Base-by-base conservation (phyloP, 176 grass and related monocot genomes). In the Metroxylon sagu region DNA sequence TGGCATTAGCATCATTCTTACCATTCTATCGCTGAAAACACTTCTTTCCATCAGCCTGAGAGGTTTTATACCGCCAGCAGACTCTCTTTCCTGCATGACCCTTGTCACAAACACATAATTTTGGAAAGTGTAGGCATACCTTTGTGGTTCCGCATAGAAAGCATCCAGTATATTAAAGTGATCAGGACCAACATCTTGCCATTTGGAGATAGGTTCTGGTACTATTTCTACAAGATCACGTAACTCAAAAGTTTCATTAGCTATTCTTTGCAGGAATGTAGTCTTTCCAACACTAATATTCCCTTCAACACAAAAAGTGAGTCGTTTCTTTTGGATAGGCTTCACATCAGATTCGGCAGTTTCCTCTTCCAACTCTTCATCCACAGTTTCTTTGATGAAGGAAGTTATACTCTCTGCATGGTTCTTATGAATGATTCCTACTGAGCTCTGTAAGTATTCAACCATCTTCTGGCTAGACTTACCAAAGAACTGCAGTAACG, bases 31-130 rank as follows among this genome's bases (percentile, higher is more conserved):
- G 62, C 82, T 98, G 72, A 98, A 98, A 64, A 93, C 79, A 23
- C 94, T 93, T 83, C 94, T 78, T 78, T 98, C 94, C 94, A 98
- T 93, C 66, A 98, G 66, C 79, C 94, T 89, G 56, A 98, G 88
- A 64, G 88, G 94, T 73, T 98, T 93, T 62, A 93, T 80, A 63
- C 85, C 88, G 70, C 52, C 76, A 71, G 85, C 77, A 15, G 87
- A 88, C 66, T 93, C 88, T 71, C 94, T 93, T 80, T 98, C 94
- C 79, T 98, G 94, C 94, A 98, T 93, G 29, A 98, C 69, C 64
- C 94, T 85, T 2, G 94, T 98, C 60, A 93, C 85, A 78, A 98
- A 98, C 19, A 98, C 94, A 69, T 98, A 93, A 79, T 98, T 98
- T 30, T 98, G 94, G 54, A 98, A 98, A 5, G 94, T 98, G 64